Percentiles rank a stretch among this genome's conserved stretches.
Conservation (phyloP, 192 early-diverging fungal genomes). For the Podila epigama region DNA sequence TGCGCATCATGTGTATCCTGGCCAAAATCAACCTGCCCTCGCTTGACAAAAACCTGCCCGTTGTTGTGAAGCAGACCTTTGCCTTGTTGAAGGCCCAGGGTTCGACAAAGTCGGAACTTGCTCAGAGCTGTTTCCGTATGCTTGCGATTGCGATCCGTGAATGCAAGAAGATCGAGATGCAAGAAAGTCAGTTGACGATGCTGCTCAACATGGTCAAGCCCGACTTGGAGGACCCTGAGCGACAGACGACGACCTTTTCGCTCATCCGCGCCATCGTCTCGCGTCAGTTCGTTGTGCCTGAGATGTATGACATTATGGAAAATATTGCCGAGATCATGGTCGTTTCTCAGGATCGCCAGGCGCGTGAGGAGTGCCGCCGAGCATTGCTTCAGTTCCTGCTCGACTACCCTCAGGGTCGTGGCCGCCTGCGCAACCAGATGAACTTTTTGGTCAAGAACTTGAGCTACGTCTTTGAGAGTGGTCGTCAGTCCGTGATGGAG, state of each 20-base stretch:
- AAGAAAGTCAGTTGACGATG: slow-evolving; percentile 77
- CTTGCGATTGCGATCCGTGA: slow-evolving; percentile 84
- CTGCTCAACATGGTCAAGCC: slow-evolving; percentile 82
- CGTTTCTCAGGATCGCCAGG: slow-evolving; percentile 78
- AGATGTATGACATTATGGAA: slow-evolving; percentile 95
- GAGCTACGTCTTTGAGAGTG: slow-evolving; percentile 90
- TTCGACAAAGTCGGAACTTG: slow-evolving; percentile 68
- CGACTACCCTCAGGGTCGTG: slow-evolving; percentile 92
- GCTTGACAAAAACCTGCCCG: slow-evolving; percentile 68
- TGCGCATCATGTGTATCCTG: slow-evolving; percentile 78
- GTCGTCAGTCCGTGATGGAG: slow-evolving; percentile 90
- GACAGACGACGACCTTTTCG: slow-evolving; percentile 83
- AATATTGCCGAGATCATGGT: slow-evolving; percentile 84
- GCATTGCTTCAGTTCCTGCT: slow-evolving; percentile 91
- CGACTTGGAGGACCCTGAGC: slow-evolving; percentile 90
- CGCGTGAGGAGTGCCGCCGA: slow-evolving; percentile 85
- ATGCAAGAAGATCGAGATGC: slow-evolving; percentile 71
- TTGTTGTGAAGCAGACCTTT: slow-evolving; percentile 82
- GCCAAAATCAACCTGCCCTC: slow-evolving; percentile 78
- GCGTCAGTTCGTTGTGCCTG: slow-evolving; percentile 83
- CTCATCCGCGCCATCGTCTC: slow-evolving; percentile 88
- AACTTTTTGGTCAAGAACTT: slow-evolving; percentile 90
- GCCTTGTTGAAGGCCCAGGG: slow-evolving; percentile 70
- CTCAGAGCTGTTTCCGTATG: slow-evolving; percentile 85
- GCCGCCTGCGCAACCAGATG: slow-evolving; percentile 83